These are phyloP conservation scores for Kuraishia molischiana DNA, from an alignment of 805 yeast species.

Conservation along the genomic window DNA sequence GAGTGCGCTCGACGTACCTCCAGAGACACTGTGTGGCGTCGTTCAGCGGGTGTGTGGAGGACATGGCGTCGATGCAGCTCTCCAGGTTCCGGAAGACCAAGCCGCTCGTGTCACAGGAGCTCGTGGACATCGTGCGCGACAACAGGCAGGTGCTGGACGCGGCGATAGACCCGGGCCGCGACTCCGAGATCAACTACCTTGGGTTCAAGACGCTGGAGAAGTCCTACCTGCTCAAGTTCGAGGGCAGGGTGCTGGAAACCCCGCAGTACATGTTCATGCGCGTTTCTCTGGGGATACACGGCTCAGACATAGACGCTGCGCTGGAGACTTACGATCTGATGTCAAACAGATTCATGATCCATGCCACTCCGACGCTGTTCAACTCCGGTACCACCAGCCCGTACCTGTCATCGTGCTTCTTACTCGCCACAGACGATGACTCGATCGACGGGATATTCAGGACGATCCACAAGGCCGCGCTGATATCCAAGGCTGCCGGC, in stretches of 20 bases:
- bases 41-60: slow-evolving; percentile 63
- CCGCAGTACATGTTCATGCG: slow-evolving; percentile 89
- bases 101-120: slow-evolving; percentile 55
- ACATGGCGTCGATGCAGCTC: slow-evolving; percentile 58
- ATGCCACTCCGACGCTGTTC: slow-evolving; percentile 92
- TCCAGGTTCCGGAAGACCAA: slow-evolving; percentile 56
- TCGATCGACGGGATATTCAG: slow-evolving; percentile 93
- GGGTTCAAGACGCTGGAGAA: slow-evolving; percentile 90
- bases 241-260: slow-evolving; percentile 71
- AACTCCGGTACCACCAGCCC: slow-evolving; percentile 86
- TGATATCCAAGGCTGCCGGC: slow-evolving; percentile 91
- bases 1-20: slow-evolving; percentile 75
- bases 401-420: slow-evolving; percentile 85
- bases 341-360: slow-evolving; percentile 83
- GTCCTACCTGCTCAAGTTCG: slow-evolving; percentile 63
- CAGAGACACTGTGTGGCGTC: slow-evolving; percentile 76
- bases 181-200: slow-evolving; percentile 69
- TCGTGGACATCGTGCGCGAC: slow-evolving; percentile 46
- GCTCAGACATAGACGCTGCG: slow-evolving; percentile 50
- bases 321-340: slow-evolving; percentile 79
- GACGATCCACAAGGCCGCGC: slow-evolving; percentile 79
- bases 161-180: slow-evolving; percentile 65
- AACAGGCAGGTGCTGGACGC: slow-evolving; percentile 54
- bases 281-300: slow-evolving; percentile 88
- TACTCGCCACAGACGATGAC: slow-evolving; percentile 86